Conservation (phyloP, 2,329 filamentous ascomycete species). For the Davidsoniella eucalypti region DNA sequence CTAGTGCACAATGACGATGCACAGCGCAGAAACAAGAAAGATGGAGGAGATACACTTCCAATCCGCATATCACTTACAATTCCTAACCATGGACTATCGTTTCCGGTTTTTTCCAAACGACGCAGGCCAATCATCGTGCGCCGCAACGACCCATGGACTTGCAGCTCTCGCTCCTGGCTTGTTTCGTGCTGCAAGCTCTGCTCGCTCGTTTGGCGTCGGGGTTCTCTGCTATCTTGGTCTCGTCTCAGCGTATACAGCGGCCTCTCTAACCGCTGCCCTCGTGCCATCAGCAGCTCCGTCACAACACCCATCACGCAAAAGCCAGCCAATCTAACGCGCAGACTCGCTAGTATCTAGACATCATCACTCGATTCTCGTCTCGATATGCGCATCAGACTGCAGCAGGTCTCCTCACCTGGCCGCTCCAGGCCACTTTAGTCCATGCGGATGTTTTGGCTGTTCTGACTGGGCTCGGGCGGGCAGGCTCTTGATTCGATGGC, state of each 20-base stretch:
- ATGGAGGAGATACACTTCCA: too few species aligned
- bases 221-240: background rate
- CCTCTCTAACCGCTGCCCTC: background rate
- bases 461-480: conserved; percentile 4
- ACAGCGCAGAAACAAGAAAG: too few species aligned
- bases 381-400: too few species aligned
- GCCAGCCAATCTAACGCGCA: background rate
- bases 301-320: background rate
- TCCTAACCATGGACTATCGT: background rate
- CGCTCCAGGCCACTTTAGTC: too few species aligned
- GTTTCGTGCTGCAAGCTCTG: too few species aligned
- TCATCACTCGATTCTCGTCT: background rate
- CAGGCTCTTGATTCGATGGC: conserved; percentile 8
- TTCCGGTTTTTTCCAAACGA: background rate
- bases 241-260: background rate
- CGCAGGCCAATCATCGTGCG: background rate
- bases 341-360: background rate
- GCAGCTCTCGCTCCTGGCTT: too few species aligned
- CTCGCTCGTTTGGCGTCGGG: background rate
- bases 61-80: too few species aligned
- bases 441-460: background rate
- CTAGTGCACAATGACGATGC: too few species aligned
- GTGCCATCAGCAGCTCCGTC: background rate
- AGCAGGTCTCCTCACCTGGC: too few species aligned
- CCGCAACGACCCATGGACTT: background rate